Percentiles rank a stretch among this genome's conserved stretches.
Evolutionary conservation across 1,284 basidiomycete genomes (phyloP).

Genomic region (Trametes pubescens): DNA sequence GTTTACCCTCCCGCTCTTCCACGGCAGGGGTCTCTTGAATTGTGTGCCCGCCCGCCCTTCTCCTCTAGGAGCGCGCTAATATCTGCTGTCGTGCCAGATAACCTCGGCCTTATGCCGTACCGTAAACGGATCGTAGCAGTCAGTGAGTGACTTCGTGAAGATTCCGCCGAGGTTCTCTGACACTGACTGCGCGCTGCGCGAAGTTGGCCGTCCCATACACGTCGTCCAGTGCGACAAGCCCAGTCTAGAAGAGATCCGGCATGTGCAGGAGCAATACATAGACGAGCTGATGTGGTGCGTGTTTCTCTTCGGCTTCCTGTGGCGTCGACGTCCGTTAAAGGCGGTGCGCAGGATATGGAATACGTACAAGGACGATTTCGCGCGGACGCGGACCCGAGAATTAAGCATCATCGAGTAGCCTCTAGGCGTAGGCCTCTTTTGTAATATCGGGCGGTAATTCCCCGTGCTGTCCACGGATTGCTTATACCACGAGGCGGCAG

Average conservation of each 20-base stretch:
- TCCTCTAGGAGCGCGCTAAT: neutral
- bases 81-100: slow-evolving; percentile 60
- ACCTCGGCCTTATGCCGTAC: slow-evolving; percentile 92
- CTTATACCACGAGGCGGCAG: neutral
- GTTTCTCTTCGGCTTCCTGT: slow-evolving; percentile 5
- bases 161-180: neutral
- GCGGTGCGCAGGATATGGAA: slow-evolving; percentile 83
- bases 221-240: slow-evolving; percentile 84
- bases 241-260: slow-evolving; percentile 80
- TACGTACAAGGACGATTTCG: slow-evolving; percentile 90
- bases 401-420: slow-evolving; percentile 74
- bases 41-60: slow-evolving; percentile 58
- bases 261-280: slow-evolving; percentile 89
- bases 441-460: neutral
- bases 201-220: slow-evolving; percentile 90
- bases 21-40: slow-evolving; percentile 91
- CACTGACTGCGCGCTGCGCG: neutral
- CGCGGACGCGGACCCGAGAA: slow-evolving; percentile 75
- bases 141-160: slow-evolving; percentile 62
- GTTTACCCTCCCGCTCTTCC: slow-evolving; percentile 96
- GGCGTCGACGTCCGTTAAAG: neutral
- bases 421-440: neutral
- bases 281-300: slow-evolving; percentile 87
- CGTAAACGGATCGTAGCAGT: slow-evolving; percentile 95
- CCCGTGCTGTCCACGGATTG: neutral